These are phyloP conservation scores for Saposhnikovia divaricata DNA, from an alignment of 129 eudicot genomes.

Conservation along the genomic window DNA sequence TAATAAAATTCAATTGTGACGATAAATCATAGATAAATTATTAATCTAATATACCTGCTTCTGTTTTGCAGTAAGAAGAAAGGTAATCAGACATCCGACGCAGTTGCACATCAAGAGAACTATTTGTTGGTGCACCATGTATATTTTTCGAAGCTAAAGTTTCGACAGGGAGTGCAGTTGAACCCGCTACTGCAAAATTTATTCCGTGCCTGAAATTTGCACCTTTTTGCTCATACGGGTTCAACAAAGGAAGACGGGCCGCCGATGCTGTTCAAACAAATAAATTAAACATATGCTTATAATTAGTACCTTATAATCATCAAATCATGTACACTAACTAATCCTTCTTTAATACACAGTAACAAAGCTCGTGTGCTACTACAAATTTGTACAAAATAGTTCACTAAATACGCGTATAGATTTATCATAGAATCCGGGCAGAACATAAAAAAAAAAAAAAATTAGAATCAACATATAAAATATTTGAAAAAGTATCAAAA, in stretches of 20 bases:
- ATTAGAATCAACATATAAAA: too few species aligned
- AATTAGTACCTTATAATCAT: too few species aligned
- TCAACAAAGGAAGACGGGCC: constrained; percentile 12
- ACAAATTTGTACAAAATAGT: too few species aligned
- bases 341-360: too few species aligned
- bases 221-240: constrained; percentile 13
- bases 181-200: constrained; percentile 34
- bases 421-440: too few species aligned
- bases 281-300: too few species aligned
- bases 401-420: too few species aligned
- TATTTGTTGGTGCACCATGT: neutral
- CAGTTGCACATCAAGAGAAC: constrained; percentile 23
- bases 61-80: neutral
- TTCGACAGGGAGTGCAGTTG: constrained; percentile 24
- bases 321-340: neutral
- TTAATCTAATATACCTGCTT: neutral
- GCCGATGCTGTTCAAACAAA: neutral
- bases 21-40: neutral
- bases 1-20: neutral
- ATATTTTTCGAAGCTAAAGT: constrained; percentile 5
- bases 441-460: too few species aligned
- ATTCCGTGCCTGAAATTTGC: constrained; percentile 21
- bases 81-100: neutral
- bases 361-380: too few species aligned
- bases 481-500: too few species aligned